Evolutionary conservation across 805 yeast species (phyloP).

Genomic region (Candida sonorensis): DNA sequence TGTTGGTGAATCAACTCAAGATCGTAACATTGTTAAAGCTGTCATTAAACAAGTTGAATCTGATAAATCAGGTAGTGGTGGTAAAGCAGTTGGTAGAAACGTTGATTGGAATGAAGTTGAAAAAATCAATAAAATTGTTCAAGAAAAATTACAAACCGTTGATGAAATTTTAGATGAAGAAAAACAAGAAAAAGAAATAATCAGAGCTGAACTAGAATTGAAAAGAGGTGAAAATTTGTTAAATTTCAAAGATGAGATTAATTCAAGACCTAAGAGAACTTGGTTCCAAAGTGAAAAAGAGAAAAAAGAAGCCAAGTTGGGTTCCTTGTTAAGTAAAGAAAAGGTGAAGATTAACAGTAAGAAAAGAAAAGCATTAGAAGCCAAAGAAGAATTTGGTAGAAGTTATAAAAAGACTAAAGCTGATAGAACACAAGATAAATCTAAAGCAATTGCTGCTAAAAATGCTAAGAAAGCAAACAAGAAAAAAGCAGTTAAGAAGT

Average conservation of each 20-base stretch:
- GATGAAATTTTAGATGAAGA: conserved; percentile 84
- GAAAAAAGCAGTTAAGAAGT: no score
- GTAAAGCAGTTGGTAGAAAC: conserved; percentile 77
- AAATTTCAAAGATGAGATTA: conserved; percentile 74
- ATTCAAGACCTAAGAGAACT: conserved; percentile 87
- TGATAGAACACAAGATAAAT: conserved; percentile 54
- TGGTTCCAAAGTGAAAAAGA: conserved; percentile 79
- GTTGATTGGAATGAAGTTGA: conserved; percentile 90
- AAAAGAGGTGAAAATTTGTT: conserved; percentile 79
- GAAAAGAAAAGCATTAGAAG: conserved; percentile 64
- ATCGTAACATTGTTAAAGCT: conserved; percentile 84
- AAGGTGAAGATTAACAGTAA: conserved; percentile 51
- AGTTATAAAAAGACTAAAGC: conserved; percentile 73
- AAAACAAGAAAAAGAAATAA: conserved; percentile 76
- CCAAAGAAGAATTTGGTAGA: conserved; percentile 48
- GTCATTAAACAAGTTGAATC: conserved; percentile 67
- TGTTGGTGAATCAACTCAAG: conserved; percentile 88
- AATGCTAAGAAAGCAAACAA: conserved; percentile 22
- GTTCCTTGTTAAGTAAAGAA: conserved; percentile 34
- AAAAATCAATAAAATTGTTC: conserved; percentile 53
- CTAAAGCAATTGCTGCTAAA: conserved; percentile 26
- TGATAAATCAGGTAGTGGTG: conserved; percentile 31
- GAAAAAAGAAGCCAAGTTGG: conserved; percentile 36
- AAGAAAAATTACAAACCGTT: conserved; percentile 49
- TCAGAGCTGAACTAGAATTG: conserved; percentile 87